A percentile compares a stretch with the other conserved stretches of the same genome.
Conservation (phyloP, 2,329 filamentous ascomycete species). For the Diaporthe vexans region DNA sequence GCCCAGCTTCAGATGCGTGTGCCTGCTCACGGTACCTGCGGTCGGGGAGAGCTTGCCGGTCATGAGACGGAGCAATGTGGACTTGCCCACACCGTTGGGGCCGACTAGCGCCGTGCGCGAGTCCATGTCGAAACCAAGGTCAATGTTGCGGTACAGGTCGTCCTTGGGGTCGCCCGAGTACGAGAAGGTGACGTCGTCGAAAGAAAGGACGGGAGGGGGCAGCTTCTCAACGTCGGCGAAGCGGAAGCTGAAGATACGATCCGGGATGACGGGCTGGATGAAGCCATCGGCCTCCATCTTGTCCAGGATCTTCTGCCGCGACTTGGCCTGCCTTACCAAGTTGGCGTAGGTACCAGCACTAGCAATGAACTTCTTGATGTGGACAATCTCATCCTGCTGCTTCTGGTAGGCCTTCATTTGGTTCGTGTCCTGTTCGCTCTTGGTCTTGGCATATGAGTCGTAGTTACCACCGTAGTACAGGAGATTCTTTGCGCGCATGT, state of each 20-base stretch:
- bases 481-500: slow-evolving; percentile 92
- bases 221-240: slow-evolving; percentile 99
- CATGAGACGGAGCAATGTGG: slow-evolving; percentile 95
- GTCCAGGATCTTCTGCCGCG: slow-evolving; percentile 98
- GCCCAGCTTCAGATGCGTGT: slow-evolving; percentile 98
- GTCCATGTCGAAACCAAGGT: slow-evolving; percentile 99
- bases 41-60: slow-evolving; percentile 94
- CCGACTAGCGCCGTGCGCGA: slow-evolving; percentile 96
- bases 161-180: slow-evolving; percentile 93
- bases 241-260: slow-evolving; percentile 95
- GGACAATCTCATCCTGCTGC: slow-evolving; percentile 98
- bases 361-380: slow-evolving; percentile 99
- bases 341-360: slow-evolving; percentile 99
- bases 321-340: slow-evolving; percentile 98
- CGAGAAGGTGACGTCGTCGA: slow-evolving; percentile 97
- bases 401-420: slow-evolving; percentile 99
- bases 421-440: slow-evolving; percentile 94
- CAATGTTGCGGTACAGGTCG: slow-evolving; percentile 95
- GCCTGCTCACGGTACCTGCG: slow-evolving; percentile 83
- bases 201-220: slow-evolving; percentile 95
- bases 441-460: slow-evolving; percentile 97
- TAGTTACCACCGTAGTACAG: slow-evolving; percentile 99
- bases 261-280: slow-evolving; percentile 88
- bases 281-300: slow-evolving; percentile 99
- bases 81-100: slow-evolving; percentile 99